Evolutionary conservation across 805 yeast species (phyloP).

Genomic region (Pichia insulana): DNA sequence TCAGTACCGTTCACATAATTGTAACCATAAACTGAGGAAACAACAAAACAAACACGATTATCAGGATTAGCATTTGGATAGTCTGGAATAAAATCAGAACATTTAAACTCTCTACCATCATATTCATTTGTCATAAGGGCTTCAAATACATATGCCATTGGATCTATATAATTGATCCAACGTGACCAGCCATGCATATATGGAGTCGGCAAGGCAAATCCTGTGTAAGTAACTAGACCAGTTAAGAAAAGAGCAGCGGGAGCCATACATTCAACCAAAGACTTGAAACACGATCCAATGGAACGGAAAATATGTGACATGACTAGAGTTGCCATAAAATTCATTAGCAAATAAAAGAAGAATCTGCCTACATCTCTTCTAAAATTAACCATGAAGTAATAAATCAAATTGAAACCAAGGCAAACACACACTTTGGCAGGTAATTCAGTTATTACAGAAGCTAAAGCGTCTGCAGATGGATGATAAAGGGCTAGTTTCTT

Average conservation of each 20-base stretch:
- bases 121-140: conserved; percentile 50
- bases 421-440: conserved; percentile 42
- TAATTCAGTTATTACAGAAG: conserved; percentile 50
- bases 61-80: conserved; percentile 35
- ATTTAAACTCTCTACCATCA: conserved; percentile 42
- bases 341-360: conserved; percentile 42
- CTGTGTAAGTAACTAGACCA: conserved; percentile 43
- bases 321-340: conserved; percentile 34
- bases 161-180: conserved; percentile 43
- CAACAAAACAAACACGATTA: conserved; percentile 40
- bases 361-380: conserved; percentile 44
- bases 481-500: conserved; percentile 47
- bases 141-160: conserved; percentile 41
- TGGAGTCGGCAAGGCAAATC: conserved; percentile 36
- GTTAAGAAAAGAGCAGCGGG: conserved; percentile 45
- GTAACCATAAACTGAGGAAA: conserved; percentile 35
- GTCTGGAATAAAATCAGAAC: conserved; percentile 42
- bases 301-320: conserved; percentile 51
- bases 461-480: conserved; percentile 53
- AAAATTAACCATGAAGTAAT: conserved; percentile 47
- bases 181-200: conserved; percentile 52
- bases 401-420: conserved; percentile 39
- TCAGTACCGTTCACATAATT: conserved; percentile 27
- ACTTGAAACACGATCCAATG: conserved; percentile 39
- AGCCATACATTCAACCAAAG: conserved; percentile 48